Evolutionary conservation across 2,329 filamentous ascomycete genomes (phyloP), one percentile per base, ranked within the genome.

Genomic region (Penicillium thymicola): DNA sequence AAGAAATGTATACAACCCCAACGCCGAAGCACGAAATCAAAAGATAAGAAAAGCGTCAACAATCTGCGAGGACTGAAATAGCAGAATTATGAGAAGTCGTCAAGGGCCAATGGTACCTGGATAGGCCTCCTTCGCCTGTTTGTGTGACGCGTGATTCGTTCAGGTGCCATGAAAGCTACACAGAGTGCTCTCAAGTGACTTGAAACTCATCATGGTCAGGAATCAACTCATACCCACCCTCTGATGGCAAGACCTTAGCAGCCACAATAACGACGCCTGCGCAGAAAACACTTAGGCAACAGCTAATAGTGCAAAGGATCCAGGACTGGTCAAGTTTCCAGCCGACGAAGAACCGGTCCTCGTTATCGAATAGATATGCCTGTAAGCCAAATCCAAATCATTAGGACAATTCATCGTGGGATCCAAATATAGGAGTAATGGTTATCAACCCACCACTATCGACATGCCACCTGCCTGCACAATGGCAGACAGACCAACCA

Each of bases 191-290:
- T 46, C 52, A 61, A 36, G 34, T 40, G 37, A 55, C 55, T 2
- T 52, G 54, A 7, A 64, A 37, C 11, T 43, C 43, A 48, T 66
- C 64, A 55, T 71, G 67, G 51, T 78, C 76, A 8, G 79, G 85
- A 69, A 86, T 90, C 60, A 90, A 83, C 71, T 96, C 90, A 76
- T 96, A 97, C 54, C 90, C 92, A 67, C 89, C 90, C 71, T 97
- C 92, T 0, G 85, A 82, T 0, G 90, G 88, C 42, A 96, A 78
- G 23, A 89, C 74, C 57, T 86, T 84, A 5, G 87, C 88, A 2
- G 89, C 89, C 11, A 85, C 75, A 1, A 82, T 78, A 52, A 97
- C 78, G 13, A 83, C 85, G 14, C 79, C 69, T 0, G 78, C 79
- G 55, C 83, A 80, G 16, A 85, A 59, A 34, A 82, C 62, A 58